Evolutionary conservation across 108 stramenopile genomes (phyloP).

Genomic region (Seminavis robusta): DNA sequence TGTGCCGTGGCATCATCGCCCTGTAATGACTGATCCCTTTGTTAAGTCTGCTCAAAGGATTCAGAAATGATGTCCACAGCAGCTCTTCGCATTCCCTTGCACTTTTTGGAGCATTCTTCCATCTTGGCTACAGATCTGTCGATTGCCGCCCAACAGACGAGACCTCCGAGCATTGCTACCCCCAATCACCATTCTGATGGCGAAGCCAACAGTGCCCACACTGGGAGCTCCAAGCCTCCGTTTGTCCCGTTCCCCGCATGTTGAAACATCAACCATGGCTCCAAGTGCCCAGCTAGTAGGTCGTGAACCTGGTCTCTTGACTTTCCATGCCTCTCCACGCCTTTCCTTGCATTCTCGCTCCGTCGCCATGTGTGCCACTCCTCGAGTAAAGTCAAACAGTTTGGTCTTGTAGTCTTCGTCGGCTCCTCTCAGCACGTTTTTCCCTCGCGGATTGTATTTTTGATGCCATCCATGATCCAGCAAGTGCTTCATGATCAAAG

Average conservation of each 20-base stretch:
- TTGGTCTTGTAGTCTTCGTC: neutral
- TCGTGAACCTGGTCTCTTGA: neutral
- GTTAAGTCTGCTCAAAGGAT: too few species aligned
- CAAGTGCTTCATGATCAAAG: too few species aligned
- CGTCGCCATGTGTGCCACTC: constrained; percentile 1
- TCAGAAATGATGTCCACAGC: too few species aligned
- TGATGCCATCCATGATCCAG: constrained; percentile 3
- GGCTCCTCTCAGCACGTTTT: neutral
- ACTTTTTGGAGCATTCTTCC: neutral
- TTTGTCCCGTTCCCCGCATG: neutral
- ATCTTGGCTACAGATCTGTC: constrained; percentile 1
- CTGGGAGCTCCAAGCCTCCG: neutral
- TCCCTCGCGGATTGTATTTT: constrained; percentile 3
- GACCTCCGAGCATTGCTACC: neutral
- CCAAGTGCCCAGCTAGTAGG: constrained; percentile 2
- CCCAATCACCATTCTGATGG: neutral
- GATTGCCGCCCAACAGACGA: neutral
- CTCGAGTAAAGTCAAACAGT: neutral
- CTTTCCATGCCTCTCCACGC: neutral
- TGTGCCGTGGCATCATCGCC: too few species aligned
- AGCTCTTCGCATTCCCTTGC: too few species aligned
- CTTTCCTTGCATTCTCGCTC: neutral
- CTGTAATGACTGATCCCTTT: too few species aligned
- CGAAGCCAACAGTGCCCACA: constrained; percentile 4
- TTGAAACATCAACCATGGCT: neutral